Evolutionary conservation across 2,329 filamentous ascomycete species (phyloP).

Genomic region (Aspergillus ochraceus): DNA sequence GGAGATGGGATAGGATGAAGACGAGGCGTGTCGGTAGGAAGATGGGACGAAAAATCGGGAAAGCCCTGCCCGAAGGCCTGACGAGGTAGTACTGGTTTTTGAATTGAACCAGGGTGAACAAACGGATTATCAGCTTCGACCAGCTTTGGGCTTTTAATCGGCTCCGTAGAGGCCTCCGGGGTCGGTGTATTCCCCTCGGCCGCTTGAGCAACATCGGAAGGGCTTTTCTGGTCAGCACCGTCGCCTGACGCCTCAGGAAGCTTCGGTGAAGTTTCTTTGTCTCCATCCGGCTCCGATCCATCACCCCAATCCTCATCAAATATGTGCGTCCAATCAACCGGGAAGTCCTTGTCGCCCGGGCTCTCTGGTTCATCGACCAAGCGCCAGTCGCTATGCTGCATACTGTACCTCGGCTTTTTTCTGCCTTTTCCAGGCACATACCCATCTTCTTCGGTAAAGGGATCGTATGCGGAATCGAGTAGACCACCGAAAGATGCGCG

Average conservation of each 20-base stretch:
- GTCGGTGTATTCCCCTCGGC: background rate
- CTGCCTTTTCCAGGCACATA: slow-evolving; percentile 60
- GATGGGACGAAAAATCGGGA: slow-evolving; percentile 9
- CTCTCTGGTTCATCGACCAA: slow-evolving; percentile 71
- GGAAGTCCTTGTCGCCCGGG: slow-evolving; percentile 54
- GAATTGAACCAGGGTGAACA: slow-evolving; percentile 1
- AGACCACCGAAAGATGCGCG: slow-evolving; percentile 68
- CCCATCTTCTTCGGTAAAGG: slow-evolving; percentile 67
- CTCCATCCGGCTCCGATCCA: slow-evolving; percentile 4
- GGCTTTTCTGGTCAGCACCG: background rate
- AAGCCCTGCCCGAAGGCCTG: slow-evolving; percentile 1
- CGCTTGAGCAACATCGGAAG: slow-evolving; percentile 4
- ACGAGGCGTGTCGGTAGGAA: slow-evolving; percentile 37
- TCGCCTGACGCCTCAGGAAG: background rate
- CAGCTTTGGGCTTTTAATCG: slow-evolving; percentile 2
- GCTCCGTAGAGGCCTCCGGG: slow-evolving; percentile 14
- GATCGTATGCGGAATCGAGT: slow-evolving; percentile 64
- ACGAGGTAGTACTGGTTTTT: background rate
- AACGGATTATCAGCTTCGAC: slow-evolving; percentile 8
- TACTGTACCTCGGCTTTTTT: slow-evolving; percentile 69
- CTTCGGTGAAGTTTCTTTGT: slow-evolving; percentile 12
- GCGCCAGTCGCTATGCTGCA: slow-evolving; percentile 70
- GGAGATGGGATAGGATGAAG: slow-evolving; percentile 41
- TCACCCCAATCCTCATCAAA: slow-evolving; percentile 22
- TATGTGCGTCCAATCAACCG: slow-evolving; percentile 28